A percentile compares a stretch with the other conserved stretches of the same genome.
Evolutionary conservation across 192 early-diverging fungal species (phyloP).

Genomic region (Dimargaris cristalligena): DNA sequence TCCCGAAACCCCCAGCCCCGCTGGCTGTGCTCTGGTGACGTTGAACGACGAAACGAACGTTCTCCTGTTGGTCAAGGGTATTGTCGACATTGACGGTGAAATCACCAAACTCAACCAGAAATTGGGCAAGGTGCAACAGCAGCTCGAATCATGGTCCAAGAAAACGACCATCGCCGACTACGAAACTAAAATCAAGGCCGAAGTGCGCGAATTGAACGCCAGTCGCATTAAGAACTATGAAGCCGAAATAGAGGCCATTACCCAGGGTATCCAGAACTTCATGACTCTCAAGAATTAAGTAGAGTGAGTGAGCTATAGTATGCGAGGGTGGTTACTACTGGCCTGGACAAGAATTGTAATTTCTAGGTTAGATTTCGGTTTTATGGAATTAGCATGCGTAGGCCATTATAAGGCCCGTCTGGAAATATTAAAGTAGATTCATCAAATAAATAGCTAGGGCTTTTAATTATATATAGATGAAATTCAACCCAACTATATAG

Average conservation of each 20-base stretch:
- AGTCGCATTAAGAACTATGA: slow-evolving; percentile 53
- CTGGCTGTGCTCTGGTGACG: slow-evolving; percentile 58
- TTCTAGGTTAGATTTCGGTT: too few species aligned
- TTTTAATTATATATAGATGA: too few species aligned
- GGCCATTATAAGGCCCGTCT: too few species aligned
- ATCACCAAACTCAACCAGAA: slow-evolving; percentile 64
- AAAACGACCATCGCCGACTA: slow-evolving; percentile 55
- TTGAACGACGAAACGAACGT: slow-evolving; percentile 54
- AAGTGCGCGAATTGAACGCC: slow-evolving; percentile 53
- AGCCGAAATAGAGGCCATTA: slow-evolving; percentile 57
- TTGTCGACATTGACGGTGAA: slow-evolving; percentile 70
- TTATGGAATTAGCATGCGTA: too few species aligned
- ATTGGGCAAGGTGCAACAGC: slow-evolving; percentile 34
- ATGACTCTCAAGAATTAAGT: slow-evolving; percentile 37
- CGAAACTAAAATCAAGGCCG: slow-evolving; percentile 42
- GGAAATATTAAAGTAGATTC: too few species aligned
- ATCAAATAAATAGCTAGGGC: too few species aligned
- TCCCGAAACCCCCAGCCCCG: slow-evolving; percentile 37
- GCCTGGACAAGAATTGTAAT: too few species aligned
- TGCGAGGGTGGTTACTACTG: too few species aligned
- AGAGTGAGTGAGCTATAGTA: too few species aligned
- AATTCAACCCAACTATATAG: too few species aligned
- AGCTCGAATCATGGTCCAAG: slow-evolving; percentile 18
- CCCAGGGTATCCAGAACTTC: slow-evolving; percentile 49
- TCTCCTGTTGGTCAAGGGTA: slow-evolving; percentile 59